These are phyloP conservation scores for Sclerotinia spermophila DNA, from an alignment of 2,329 filamentous ascomycete species.

Conservation along the genomic window DNA sequence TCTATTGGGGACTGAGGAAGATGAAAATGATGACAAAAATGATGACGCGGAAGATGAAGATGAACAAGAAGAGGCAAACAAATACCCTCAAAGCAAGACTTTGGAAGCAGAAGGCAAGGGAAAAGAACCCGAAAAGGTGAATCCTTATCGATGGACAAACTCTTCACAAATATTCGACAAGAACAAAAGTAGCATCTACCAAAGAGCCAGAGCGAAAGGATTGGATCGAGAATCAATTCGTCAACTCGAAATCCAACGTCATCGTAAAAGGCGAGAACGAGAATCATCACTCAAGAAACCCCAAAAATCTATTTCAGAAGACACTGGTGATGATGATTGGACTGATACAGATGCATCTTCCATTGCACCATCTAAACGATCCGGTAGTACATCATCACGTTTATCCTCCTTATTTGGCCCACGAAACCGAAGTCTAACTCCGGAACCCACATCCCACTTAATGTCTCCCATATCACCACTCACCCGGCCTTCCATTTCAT, in stretches of 20 bases:
- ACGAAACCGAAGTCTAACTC: slow-evolving; percentile 1
- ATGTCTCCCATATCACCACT: slow-evolving; percentile 7
- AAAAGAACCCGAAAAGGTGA: neutral
- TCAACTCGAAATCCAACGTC: slow-evolving; percentile 3
- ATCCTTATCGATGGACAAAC: neutral
- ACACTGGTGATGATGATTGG: slow-evolving; percentile 6
- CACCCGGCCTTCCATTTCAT: neutral
- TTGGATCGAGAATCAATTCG: slow-evolving; percentile 4
- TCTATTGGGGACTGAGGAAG: neutral
- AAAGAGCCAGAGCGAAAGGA: neutral
- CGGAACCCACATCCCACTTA: neutral
- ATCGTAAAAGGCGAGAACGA: neutral
- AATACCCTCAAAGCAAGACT: neutral
- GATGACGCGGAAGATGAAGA: neutral
- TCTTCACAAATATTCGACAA: neutral
- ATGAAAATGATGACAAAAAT: neutral
- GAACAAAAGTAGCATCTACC: slow-evolving; percentile 3
- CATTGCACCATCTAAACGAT: neutral
- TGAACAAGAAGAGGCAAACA: neutral
- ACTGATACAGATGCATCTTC: slow-evolving; percentile 11
- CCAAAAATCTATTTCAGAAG: neutral
- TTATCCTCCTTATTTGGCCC: slow-evolving; percentile 13
- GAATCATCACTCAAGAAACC: neutral
- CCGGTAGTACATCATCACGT: neutral
- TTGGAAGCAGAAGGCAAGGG: neutral